Conservation (phyloP, 2,329 filamentous ascomycete species). For the Claviceps sp. region DNA sequence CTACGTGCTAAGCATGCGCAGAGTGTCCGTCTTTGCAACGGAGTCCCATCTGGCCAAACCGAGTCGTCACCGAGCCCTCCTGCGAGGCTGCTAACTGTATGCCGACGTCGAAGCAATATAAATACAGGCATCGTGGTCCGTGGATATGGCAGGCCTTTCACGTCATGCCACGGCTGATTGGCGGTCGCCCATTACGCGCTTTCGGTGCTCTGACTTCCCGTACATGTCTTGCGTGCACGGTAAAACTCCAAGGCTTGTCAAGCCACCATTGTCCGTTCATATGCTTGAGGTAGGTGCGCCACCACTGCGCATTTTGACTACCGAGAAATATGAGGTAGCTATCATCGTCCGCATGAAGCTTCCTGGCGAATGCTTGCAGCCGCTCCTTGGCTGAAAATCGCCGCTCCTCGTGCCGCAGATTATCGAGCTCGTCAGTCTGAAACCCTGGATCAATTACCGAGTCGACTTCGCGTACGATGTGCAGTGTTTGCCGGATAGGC, state of each 20-base stretch:
- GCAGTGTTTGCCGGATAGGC: conserved; percentile 13
- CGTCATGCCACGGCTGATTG: neutral
- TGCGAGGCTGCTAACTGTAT: neutral
- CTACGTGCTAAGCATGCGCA: neutral
- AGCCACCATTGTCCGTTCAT: conserved; percentile 16
- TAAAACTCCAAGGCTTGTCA: conserved; percentile 14
- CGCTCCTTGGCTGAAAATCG: conserved; percentile 9
- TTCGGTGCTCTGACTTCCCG: neutral
- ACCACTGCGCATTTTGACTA: conserved; percentile 15
- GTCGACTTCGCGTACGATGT: conserved; percentile 16
- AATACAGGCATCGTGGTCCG: neutral
- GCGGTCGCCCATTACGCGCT: neutral
- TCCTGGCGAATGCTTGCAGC: conserved; percentile 10
- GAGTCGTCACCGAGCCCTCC: neutral
- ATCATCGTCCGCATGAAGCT: conserved; percentile 10
- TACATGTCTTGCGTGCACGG: conserved; percentile 9
- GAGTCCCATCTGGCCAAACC: neutral
- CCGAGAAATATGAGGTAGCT: conserved; percentile 15
- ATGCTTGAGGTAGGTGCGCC: conserved; percentile 12
- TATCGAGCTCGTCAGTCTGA: conserved; percentile 13
- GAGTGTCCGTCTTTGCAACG: neutral
- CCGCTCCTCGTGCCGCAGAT: conserved; percentile 11
- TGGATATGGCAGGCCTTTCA: neutral
- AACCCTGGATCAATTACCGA: conserved; percentile 14
- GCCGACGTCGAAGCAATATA: neutral